A percentile compares a stretch with the other conserved stretches of the same genome.
Evolutionary conservation across 768 basidiomycete genomes (phyloP).

Genomic region (Asterophora parasitica): DNA sequence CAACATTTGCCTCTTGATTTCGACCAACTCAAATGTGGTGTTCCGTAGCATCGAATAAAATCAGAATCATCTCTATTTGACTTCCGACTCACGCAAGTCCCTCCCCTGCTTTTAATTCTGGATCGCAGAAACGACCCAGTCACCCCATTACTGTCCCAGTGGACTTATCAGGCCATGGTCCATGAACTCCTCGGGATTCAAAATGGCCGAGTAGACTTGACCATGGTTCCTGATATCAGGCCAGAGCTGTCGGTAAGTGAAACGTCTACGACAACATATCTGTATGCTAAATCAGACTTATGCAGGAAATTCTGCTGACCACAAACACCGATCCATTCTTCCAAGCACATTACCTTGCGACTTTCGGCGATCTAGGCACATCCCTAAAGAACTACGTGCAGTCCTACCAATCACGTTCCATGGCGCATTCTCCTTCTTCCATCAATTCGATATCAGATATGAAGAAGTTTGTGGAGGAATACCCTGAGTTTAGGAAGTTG

Average conservation of each 20-base stretch:
- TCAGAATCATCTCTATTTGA: slow-evolving; percentile 84
- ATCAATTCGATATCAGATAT: slow-evolving; percentile 96
- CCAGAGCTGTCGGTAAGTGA: slow-evolving; percentile 76
- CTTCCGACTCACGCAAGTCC: slow-evolving; percentile 83
- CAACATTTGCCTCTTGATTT: neutral
- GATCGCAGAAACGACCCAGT: slow-evolving; percentile 97
- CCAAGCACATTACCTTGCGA: slow-evolving; percentile 82
- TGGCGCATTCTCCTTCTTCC: slow-evolving; percentile 66
- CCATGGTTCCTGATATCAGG: slow-evolving; percentile 76
- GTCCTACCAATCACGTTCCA: slow-evolving; percentile 83
- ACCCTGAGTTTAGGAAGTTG: slow-evolving; percentile 93
- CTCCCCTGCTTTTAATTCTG: slow-evolving; percentile 86
- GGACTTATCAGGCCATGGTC: slow-evolving; percentile 99
- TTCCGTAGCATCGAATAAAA: slow-evolving; percentile 68
- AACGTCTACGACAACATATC: neutral
- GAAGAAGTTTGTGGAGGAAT: slow-evolving; percentile 97
- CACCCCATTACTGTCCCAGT: slow-evolving; percentile 92
- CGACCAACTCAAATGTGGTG: neutral
- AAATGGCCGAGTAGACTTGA: slow-evolving; percentile 88
- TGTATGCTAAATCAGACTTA: slow-evolving; percentile 2
- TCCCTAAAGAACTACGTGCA: slow-evolving; percentile 90
- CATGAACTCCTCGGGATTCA: slow-evolving; percentile 92
- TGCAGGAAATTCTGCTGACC: slow-evolving; percentile 89
- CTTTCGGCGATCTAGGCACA: slow-evolving; percentile 94
- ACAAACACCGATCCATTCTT: slow-evolving; percentile 93